Conservation (phyloP, 2,329 filamentous ascomycete genomes). For the Drechslerella stenobrocha region DNA sequence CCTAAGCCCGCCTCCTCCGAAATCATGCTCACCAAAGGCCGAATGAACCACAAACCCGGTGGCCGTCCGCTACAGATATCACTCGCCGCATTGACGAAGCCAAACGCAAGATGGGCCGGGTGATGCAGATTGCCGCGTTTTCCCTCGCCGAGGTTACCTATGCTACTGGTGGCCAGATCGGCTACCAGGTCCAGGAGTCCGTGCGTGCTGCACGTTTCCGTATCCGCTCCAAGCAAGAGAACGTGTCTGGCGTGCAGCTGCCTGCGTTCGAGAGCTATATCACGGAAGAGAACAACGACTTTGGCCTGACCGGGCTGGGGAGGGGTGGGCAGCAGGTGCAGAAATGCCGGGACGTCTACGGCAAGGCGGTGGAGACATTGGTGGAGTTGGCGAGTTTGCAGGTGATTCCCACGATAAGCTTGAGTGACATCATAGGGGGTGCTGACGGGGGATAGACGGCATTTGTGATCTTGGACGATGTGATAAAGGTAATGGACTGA, state of each 20-base stretch:
- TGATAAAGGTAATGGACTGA: constrained; percentile 72
- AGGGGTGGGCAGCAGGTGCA: constrained; percentile 98
- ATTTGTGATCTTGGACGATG: constrained; percentile 96
- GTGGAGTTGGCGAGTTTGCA: constrained; percentile 94
- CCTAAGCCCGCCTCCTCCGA: background rate
- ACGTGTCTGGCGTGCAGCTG: constrained; percentile 93
- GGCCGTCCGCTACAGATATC: constrained; percentile 68
- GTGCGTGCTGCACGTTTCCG: constrained; percentile 91
- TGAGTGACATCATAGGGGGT: background rate
- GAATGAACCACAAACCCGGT: background rate
- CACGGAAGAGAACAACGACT: constrained; percentile 89
- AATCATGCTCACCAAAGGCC: constrained; percentile 2
- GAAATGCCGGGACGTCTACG: constrained; percentile 91
- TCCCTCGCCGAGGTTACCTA: constrained; percentile 97
- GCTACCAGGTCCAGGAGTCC: constrained; percentile 95
- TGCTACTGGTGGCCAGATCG: constrained; percentile 86
- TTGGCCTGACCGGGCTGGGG: constrained; percentile 89
- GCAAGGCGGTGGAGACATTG: constrained; percentile 89
- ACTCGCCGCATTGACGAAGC: constrained; percentile 96
- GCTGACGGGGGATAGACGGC: constrained; percentile 67
- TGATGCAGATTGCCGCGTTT: constrained; percentile 99
- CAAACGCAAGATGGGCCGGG: constrained; percentile 97
- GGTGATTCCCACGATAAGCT: constrained; percentile 55
- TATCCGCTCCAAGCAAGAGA: constrained; percentile 93
- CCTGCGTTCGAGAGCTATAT: constrained; percentile 91